Base-by-base conservation (phyloP, 2,329 filamentous ascomycete genomes). In the Catunica adiposa region DNA sequence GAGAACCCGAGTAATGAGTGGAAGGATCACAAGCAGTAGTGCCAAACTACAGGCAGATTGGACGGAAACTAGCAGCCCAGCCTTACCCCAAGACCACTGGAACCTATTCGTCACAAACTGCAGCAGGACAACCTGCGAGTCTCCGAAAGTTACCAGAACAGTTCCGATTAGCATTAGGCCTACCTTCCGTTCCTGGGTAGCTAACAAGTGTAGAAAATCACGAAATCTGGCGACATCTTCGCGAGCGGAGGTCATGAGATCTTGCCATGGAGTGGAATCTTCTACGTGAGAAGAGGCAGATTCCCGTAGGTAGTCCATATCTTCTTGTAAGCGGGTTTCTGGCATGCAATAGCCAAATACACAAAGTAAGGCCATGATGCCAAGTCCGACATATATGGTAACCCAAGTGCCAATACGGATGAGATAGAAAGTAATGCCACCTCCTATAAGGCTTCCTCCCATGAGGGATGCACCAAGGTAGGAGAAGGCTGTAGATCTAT, bases 81-180 rank as follows among this genome's bases (percentile, higher is more conserved):
- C 54, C 51, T 59, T 56, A n/a, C 57, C 55, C 57, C 57, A 56
- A 4, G 61, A 60, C 59, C 60, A 61, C 8, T 59, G 54, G 51
- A 64, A 63, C 38, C 61, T 60, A 53, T 62, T 62, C 50, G 62
- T 65, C 51, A 62, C 61, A 54, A 63, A 64, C 51, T 63, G 62
- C 11, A 62, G 48, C 44, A 64, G 60, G 9, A 62, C 57, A 11
- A 59, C 51, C 46, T 56, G 54, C 3, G 57, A 56, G 20, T 59
- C 57, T 7, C 57, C 57, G 26, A 59, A 54, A 1, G 57, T 56
- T 8, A 56, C 54, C 4, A 59, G 40, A 15, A 59, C 54, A 2
- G 54, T 56, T 25, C 57, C 53, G 22, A 55, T 54, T 26, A 59
- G 51, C 57, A 59, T 56, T 31, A 56, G 51, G 5, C 44, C 54